Evolutionary conservation across 345 rosid species (phyloP), one percentile per base, ranked within the genome.

Genomic region (Hevea brasiliensis): DNA sequence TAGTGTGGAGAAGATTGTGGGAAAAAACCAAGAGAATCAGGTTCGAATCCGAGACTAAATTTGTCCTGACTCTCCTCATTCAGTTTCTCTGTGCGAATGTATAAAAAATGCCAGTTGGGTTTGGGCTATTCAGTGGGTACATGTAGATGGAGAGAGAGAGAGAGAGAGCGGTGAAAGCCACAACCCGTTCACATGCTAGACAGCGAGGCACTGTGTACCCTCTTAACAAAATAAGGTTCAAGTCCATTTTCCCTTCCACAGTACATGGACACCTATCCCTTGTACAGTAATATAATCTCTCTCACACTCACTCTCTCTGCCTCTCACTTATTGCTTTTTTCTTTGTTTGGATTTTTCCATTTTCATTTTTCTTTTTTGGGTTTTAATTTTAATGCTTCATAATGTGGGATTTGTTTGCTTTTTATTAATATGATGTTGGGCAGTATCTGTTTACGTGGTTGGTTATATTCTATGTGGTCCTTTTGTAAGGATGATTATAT

Each of bases 131-230:
- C 3, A 62, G 64, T 71, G 80, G 80, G 29, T 75, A 75, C 77
- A 71, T 67, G 68, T 14, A 67, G 37, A 32, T 2, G 72, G 37
- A 32, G 37, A 32, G 3, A 32, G 3, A 68, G 18, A 40, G 32
- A 67, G 61, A 72, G 68, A 68, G 73, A 74, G 55, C 55, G 27
- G 42, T 27, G 66, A 62, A 40, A 77, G 74, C 73, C 83, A 78
- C 80, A 76, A 64, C 68, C 40, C 6, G 70, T 76, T 77, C 90
- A 89, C 93, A 83, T 87, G 90, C 80, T 75, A 68, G 89, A 84
- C 93, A 85, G 89, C 93, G 74, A 81, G 87, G 87, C 92, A 84
- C 81, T 69, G 78, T 61, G 87, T 81, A 77, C 82, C 72, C 80
- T 74, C 82, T 80, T 84, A 57, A 77, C 85, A 76, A 84, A 85